Evolutionary conservation across 148 eudicot species (phyloP), one percentile per base, ranked within the genome.

Genomic region (Silene conica): DNA sequence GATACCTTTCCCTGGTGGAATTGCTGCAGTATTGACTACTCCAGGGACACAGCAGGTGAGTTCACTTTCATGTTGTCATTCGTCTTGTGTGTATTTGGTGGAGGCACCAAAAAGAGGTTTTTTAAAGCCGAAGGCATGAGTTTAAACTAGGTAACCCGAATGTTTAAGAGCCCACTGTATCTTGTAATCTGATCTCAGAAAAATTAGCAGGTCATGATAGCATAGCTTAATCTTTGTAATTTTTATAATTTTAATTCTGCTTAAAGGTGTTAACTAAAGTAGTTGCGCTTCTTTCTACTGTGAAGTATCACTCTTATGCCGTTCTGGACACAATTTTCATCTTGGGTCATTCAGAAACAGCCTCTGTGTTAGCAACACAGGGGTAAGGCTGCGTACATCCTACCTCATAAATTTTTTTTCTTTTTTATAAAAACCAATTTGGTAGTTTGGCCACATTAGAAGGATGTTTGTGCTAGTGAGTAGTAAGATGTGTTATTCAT

Each of bases 1-100:
- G 74, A 55, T 89, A 57, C 78, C 59, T 73, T 81, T 90, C 78
- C 86, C 86, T 0, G 68, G 67, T 50, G 87, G 85, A 75, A 85
- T 82, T 81, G 83, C 85, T 75, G 98, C 90, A 74, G 81, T 93
- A 74, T 80, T 93, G 79, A 86, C 88, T 38, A 85, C 94, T 73
- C 90, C 92, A 34, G 84, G 88, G 72, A 82, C 85, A 75, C 63
- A 73, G 73, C 87, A 77, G 83, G 98, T 86, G 75, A 77, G 73
- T 31, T 60, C 58, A 54, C 60, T 69, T 69, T 80, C 71, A 19
- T 43, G 20, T 34, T 65, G 19, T 4, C 14, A 22, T 19, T 1
- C 48, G 5, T 41, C 34, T 61, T 67, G 1, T 43, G 10, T 38
- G 28, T 19, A 5, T n/a, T n/a, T 19, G 1, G 11, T 67, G 54